Evolutionary conservation across 306 rosid genomes (phyloP), one percentile per base, ranked within the genome.

Genomic region (Gynostemma pentaphyllum): DNA sequence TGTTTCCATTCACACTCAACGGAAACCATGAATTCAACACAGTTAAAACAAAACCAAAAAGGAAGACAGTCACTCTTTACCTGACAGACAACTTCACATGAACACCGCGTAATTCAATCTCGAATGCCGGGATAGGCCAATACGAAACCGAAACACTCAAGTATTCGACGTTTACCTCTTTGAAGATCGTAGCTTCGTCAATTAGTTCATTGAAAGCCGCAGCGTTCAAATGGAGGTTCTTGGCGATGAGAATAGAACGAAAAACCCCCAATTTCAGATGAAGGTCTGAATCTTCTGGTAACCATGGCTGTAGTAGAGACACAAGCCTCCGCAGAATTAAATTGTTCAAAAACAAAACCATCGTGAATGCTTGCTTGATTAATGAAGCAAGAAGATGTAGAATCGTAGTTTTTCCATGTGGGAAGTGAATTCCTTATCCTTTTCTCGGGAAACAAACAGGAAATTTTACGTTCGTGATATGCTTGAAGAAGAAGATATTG

Each of bases 281-380:
- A 44, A 91, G 72, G 9, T 85, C 86, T 4, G 92, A 87, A 49
- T 83, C 86, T 36, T 79, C 86, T 3, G 45, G 80, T 1, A 91
- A 61, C 97, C 96, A 87, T 72, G 96, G 95, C 72, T 67, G 84
- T 11, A 91, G 81, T 66, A 85, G 82, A 75, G 89, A 73, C 64
- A 79, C 78, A 24, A 85, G 79, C 45, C 75, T 83, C 84, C 84
- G 82, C 59, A 72, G 77, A 70, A 82, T 36, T 32, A 75, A 9
- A 80, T 7, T 72, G 60, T 68, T 54, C n/a, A 77, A 67, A 15
- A 79, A 79, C n/a, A 77, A 67, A 15, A 79, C 80, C 95, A 90
- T 90, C 7, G 71, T 44, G n/a, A 11, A 36, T 32, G n/a, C n/a
- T 8, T 29, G 19, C 24, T n/a, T n/a, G n/a, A n/a, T n/a, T 15